Evolutionary conservation across 192 early-diverging fungal species (phyloP), one percentile per base, ranked within the genome.

Genomic region (Dimargaris cristalligena): DNA sequence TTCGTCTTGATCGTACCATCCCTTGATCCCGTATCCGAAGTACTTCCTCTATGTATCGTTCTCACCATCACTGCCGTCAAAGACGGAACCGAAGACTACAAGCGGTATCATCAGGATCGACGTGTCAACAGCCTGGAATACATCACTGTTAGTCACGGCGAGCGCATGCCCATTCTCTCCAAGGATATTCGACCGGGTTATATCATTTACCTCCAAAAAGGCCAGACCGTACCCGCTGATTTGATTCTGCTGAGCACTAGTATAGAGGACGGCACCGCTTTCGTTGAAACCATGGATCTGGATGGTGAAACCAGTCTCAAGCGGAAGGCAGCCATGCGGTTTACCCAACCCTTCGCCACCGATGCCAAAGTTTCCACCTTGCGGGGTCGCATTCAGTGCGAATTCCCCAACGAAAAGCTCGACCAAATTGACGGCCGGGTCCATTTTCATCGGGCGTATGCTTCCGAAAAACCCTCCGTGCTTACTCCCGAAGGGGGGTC

Each of bases 251-350:
- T 92, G 25, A 74, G 77, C 20, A 81, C 87, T 1, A 72, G 80
- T 22, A 80, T 81, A 10, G 76, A 76, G 34, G 80, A 91, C 51
- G 88, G 85, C 31, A 75, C 76, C 30, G 90, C 87, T 58, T 91
- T 80, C 76, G 81, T 92, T 33, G 89, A 92, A 65, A 92, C 90
- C 0, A 81, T 89, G 0, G 80, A 86, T 16, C 71, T 92, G 55
- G 90, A 92, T 65, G 90, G 90, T 35, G 90, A 92, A 61, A 89
- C 89, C 18, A 91, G 89, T 74, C 72, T 92, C 34, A 92, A 92
- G 74, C 86, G 88, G 65, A 71, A 80, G 59, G 84, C 88, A 62
- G 82, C 83, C 14, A 67, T 87, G 51, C 76, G 73, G 41, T 72
- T 61, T 13, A 87, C 79, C 25, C 78, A 79, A 18, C 73, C 56